phyloP scores from a whole-genome alignment of 495 filamentous ascomycete species.

The Talaromyces nanjingensis region DNA sequence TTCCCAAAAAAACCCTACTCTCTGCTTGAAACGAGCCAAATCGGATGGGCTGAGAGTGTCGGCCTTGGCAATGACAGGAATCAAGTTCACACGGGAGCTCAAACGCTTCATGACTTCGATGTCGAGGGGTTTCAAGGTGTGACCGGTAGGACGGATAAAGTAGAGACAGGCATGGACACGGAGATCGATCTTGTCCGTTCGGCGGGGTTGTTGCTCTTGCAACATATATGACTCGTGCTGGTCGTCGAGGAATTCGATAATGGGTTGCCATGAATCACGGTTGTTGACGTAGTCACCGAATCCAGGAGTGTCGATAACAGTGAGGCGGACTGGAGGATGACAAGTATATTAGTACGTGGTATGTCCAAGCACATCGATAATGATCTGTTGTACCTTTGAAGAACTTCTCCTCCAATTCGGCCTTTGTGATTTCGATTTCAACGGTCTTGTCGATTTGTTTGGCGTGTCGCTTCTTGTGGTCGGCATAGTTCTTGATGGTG shows the following conservation, averaged over 20 bases:
- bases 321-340: slow-evolving; percentile 70
- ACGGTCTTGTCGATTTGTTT: slow-evolving; percentile 99
- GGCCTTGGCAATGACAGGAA: slow-evolving; percentile 96
- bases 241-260: slow-evolving; percentile 99
- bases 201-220: slow-evolving; percentile 97
- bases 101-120: slow-evolving; percentile 99
- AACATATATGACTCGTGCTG: slow-evolving; percentile 99
- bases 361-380: background rate
- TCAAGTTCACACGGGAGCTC: slow-evolving; percentile 94
- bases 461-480: slow-evolving; percentile 95
- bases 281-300: slow-evolving; percentile 99
- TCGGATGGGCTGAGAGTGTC: slow-evolving; percentile 93
- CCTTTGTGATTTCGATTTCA: slow-evolving; percentile 99
- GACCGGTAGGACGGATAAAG: slow-evolving; percentile 97
- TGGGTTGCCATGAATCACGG: slow-evolving; percentile 98
- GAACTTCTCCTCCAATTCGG: slow-evolving; percentile 99
- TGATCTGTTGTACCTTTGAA: slow-evolving; percentile 74
- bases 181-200: slow-evolving; percentile 97
- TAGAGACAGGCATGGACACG: slow-evolving; percentile 97
- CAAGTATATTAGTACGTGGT: slow-evolving; percentile 10
- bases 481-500: slow-evolving; percentile 99
- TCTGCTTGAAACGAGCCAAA: slow-evolving; percentile 84
- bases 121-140: slow-evolving; percentile 96
- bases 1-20: slow-evolving; percentile 47
- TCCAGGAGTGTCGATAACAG: slow-evolving; percentile 96